Evolutionary conservation across 768 basidiomycete species (phyloP), one percentile per base, ranked within the genome.

Genomic region (Pisolithus albus): DNA sequence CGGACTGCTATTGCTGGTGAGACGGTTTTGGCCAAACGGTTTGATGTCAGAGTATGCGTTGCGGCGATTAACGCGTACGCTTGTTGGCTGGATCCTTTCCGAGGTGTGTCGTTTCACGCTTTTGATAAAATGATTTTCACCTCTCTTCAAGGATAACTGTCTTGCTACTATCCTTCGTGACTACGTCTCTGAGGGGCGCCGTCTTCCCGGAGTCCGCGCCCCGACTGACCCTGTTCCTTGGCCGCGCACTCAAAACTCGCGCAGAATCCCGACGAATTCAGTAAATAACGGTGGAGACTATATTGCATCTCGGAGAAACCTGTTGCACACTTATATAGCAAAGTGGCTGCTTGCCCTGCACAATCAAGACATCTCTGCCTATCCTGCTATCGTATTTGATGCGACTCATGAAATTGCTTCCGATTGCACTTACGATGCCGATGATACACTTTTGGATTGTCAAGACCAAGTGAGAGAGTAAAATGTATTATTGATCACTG

Each of bases 321-420:
- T 92, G 19, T 65, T 82, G 47, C 59, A 65, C 18, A 75, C 71
- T 56, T 88, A 86, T 61, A 83, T 75, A 13, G 62, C 72, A 16
- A 78, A 76, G 19, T 92, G 90, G 90, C 69, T 92, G 41, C 68
- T 75, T 26, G 81, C 84, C 36, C 65, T 91, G 23, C 84, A 88
- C 63, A 73, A 83, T 46, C 78, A 79, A 49, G 81, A 86, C 59
- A 57, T 76, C 18, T 65, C 63, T 1, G 61, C 72, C 7, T 92
- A 87, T 61, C 72, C 75, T 9, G 60, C 65, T 24, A 67, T 77
- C 38, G 36, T 87, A 3, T 87, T 78, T 52, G 76, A 81, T 7
- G 64, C 79, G 24, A 79, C 79, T 51, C 57, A 67, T 7, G 80
- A 83, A 54, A 57, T 74, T 24, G 73, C 77, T 3, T 67, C 48